Percentiles rank a stretch among this genome's conserved stretches.
phyloP scores from a whole-genome alignment of 345 rosid species.

The Aquilaria yunnanensis region DNA sequence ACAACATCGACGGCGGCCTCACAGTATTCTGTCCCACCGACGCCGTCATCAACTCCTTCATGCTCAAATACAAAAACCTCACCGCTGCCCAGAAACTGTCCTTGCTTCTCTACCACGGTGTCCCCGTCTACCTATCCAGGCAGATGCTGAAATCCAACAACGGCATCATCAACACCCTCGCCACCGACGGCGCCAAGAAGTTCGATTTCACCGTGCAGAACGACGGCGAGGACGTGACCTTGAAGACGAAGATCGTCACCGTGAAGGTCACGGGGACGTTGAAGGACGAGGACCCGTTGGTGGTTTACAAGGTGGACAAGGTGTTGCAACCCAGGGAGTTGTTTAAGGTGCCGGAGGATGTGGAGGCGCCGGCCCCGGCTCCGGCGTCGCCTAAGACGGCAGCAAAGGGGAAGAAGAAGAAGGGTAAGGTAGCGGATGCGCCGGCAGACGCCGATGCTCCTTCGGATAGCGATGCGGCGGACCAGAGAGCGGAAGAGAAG shows the following conservation, averaged over 20 bases:
- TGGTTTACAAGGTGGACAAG: constrained; percentile 64
- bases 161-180: constrained; percentile 73
- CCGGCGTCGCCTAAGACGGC: constrained; percentile 30
- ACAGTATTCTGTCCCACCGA: constrained; percentile 91
- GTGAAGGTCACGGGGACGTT: constrained; percentile 55
- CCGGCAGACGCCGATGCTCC: constrained; percentile 54
- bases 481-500: constrained; percentile 41
- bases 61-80: constrained; percentile 69
- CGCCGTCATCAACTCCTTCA: constrained; percentile 42
- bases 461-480: constrained; percentile 32
- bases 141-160: constrained; percentile 72
- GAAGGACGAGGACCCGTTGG: constrained; percentile 74
- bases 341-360: constrained; percentile 43
- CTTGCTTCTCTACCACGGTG: constrained; percentile 61
- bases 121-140: constrained; percentile 65
- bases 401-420: constrained; percentile 20
- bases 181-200: constrained; percentile 79
- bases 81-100: constrained; percentile 60
- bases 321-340: constrained; percentile 73
- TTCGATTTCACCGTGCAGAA: constrained; percentile 74
- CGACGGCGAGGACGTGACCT: constrained; percentile 63
- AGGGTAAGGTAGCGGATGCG: constrained; percentile 29
- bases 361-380: constrained; percentile 38
- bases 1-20: constrained; percentile 70
- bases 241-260: constrained; percentile 57